Base-by-base conservation (phyloP, 78 protist species). In the Dictyostelium citrinum region DNA sequence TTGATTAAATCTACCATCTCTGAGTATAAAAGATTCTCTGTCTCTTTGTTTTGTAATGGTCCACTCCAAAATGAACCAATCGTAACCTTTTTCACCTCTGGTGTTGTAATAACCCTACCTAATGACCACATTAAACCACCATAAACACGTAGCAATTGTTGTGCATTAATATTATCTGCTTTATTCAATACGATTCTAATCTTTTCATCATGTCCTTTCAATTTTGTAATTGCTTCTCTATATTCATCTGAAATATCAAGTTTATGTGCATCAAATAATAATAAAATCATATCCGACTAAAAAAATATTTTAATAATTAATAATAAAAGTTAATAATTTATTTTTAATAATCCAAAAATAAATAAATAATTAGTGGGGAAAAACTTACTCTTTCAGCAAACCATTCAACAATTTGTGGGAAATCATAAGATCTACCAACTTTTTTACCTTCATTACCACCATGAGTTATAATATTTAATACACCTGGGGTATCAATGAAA, bases 401-500 rank as follows among this genome's bases (percentile, higher is more conserved):
- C 98, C 99, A 98, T 29, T 39, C 27, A 58, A 95, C 68, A 46
- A 98, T 96, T 27, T 43, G 29, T 29, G 91, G 88, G 17, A 93
- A 93, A 64, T 86, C 98, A 79, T 98, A 98, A 39, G 76, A 12
- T 41, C 99, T 84, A 11, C 97, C 97, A 45, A 93, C 83, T 37
- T 97, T 83, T 91, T 98, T 98, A 67, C 91, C 85, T 37, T 97
- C 99, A 10, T 64, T 64, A 12, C 98, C 98, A 39, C 96, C 41
- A 24, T 64, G 72, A 20, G 72, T 27, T 27, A 64, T 64, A 64
- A 64, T 64, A 64, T 64, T 64, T 10, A 97, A 84, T 24, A 98
- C 98, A 68, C 99, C 99, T 0, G 99, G 99, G 35, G 98, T 95
- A 93, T 98, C 99, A 46, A 98, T 83, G 68, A 98, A 83, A n/a